Evolutionary conservation across 2,329 filamentous ascomycete genomes (phyloP).

Genomic region (Verticillium nubilum): DNA sequence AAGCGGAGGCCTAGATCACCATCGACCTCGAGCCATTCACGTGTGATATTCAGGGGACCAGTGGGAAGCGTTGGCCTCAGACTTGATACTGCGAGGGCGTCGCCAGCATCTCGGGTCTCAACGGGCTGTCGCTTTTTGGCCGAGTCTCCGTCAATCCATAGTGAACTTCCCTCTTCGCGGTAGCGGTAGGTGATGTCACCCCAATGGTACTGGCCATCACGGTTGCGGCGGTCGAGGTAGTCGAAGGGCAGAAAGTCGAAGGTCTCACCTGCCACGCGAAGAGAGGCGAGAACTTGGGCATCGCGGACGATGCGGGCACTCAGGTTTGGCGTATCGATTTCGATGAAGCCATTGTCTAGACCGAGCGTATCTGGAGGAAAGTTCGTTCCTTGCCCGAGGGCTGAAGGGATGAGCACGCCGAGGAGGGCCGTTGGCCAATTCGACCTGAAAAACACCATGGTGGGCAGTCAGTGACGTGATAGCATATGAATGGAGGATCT

Average conservation of each 20-base stretch:
- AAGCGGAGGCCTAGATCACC: conserved; percentile 47
- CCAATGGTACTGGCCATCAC: conserved; percentile 51
- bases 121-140: conserved; percentile 32
- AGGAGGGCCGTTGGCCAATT: not conserved
- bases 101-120: conserved; percentile 15
- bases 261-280: conserved; percentile 29
- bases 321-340: conserved; percentile 33
- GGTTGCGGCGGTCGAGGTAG: conserved; percentile 37
- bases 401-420: not conserved
- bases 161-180: conserved; percentile 27
- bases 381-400: not conserved
- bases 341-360: conserved; percentile 31
- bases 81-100: conserved; percentile 30
- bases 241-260: conserved; percentile 55
- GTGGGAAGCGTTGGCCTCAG: conserved; percentile 34
- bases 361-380: conserved; percentile 27
- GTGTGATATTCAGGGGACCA: conserved; percentile 37
- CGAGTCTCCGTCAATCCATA: conserved; percentile 44
- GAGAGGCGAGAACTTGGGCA: conserved; percentile 42
- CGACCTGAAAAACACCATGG: not conserved
- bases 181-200: conserved; percentile 54
- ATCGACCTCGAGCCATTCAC: conserved; percentile 43
- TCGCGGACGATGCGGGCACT: conserved; percentile 34
- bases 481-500: no score
- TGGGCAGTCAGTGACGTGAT: not conserved